These are phyloP conservation scores for Cryptococcus sp. DNA, from an alignment of 1,284 basidiomycete genomes.

Conservation along the genomic window DNA sequence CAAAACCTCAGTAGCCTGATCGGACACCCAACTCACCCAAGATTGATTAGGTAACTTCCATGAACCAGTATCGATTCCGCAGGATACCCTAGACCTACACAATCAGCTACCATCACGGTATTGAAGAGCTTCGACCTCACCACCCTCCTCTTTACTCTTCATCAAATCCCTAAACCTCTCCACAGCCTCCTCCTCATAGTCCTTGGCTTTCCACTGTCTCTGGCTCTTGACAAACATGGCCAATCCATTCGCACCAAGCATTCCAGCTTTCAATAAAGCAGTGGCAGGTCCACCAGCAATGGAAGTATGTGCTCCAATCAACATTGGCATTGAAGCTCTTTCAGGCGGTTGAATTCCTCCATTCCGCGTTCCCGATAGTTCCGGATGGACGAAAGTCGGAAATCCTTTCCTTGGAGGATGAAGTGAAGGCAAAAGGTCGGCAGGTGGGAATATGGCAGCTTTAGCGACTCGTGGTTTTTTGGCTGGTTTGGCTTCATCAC, in stretches of 20 bases:
- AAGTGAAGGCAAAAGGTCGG: slow-evolving; percentile 32
- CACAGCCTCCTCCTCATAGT: slow-evolving; percentile 29
- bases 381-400: slow-evolving; percentile 24
- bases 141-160: slow-evolving; percentile 46
- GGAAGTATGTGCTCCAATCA: slow-evolving; percentile 74
- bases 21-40: slow-evolving; percentile 50
- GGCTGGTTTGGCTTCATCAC: slow-evolving; percentile 2
- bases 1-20: slow-evolving; percentile 25
- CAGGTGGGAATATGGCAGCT: slow-evolving; percentile 32
- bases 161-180: slow-evolving; percentile 41
- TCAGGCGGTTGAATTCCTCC: slow-evolving; percentile 19
- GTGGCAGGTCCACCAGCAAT: slow-evolving; percentile 74
- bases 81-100: slow-evolving; percentile 56
- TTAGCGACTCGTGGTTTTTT: slow-evolving; percentile 23
- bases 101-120: background rate
- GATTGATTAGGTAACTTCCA: slow-evolving; percentile 78
- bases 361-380: slow-evolving; percentile 7
- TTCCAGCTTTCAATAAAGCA: slow-evolving; percentile 63
- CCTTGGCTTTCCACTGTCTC: slow-evolving; percentile 67
- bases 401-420: slow-evolving; percentile 38
- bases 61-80: slow-evolving; percentile 66
- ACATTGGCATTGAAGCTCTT: slow-evolving; percentile 16
- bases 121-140: slow-evolving; percentile 17
- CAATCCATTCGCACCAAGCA: slow-evolving; percentile 73
- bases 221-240: slow-evolving; percentile 81